A percentile compares a stretch with the other conserved stretches of the same genome.
Evolutionary conservation across 2,329 filamentous ascomycete genomes (phyloP).

Genomic region (Fonsecaea pedrosoi): DNA sequence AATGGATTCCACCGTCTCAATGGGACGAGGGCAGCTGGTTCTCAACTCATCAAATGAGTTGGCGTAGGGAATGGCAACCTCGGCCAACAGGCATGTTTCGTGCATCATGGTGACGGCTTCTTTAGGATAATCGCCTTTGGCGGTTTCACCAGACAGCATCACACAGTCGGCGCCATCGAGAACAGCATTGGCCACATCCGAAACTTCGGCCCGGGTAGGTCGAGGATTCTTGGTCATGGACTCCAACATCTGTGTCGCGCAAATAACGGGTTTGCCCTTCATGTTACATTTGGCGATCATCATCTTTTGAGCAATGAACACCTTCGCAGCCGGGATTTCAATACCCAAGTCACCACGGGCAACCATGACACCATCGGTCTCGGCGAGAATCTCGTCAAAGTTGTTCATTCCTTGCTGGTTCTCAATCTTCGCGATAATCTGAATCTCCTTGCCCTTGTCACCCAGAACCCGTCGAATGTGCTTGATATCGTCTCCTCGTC

Average conservation of each 20-base stretch:
- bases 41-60: constrained; percentile 96
- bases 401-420: constrained; percentile 99
- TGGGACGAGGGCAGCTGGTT: constrained; percentile 79
- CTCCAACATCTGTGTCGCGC: constrained; percentile 99
- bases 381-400: constrained; percentile 93
- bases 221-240: constrained; percentile 99
- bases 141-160: constrained; percentile 99
- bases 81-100: constrained; percentile 93
- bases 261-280: constrained; percentile 97
- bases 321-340: constrained; percentile 96
- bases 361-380: constrained; percentile 99
- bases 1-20: constrained; percentile 88
- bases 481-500: constrained; percentile 87
- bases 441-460: constrained; percentile 90
- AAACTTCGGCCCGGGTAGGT: constrained; percentile 96
- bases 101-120: constrained; percentile 98
- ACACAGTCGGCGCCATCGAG: constrained; percentile 98
- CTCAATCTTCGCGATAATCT: constrained; percentile 99
- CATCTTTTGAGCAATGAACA: constrained; percentile 99
- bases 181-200: constrained; percentile 96
- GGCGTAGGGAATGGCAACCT: constrained; percentile 97
- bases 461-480: constrained; percentile 92
- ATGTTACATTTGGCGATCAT: constrained; percentile 99
- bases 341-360: constrained; percentile 98
- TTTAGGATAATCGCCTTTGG: constrained; percentile 92